Percentiles rank a stretch among this genome's conserved stretches.
Evolutionary conservation across 228 moss, liverwort and hornwort genomes (phyloP).

Genomic region (Sphagnum fallax): DNA sequence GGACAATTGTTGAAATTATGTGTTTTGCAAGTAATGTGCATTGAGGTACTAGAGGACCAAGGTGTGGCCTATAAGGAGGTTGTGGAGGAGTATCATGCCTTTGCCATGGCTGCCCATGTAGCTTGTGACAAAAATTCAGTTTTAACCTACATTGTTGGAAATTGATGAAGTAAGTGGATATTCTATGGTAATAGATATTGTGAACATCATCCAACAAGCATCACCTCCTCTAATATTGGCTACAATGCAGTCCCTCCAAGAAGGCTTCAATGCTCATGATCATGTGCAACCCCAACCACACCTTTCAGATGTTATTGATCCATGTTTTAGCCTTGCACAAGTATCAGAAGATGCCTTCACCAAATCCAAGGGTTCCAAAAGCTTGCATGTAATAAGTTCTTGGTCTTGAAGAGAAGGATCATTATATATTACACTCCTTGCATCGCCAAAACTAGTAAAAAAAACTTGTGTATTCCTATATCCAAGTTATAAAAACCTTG

Average conservation of each 20-base stretch:
- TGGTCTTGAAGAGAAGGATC: no score
- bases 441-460: no score
- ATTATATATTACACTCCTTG: no score
- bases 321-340: slow-evolving; percentile 79
- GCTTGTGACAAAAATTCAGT: no score
- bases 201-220: slow-evolving; percentile 76
- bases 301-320: slow-evolving; percentile 82
- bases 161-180: no score
- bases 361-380: slow-evolving; percentile 72
- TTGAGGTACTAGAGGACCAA: slow-evolving; percentile 46
- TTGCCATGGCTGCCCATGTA: slow-evolving; percentile 61
- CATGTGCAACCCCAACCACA: slow-evolving; percentile 42
- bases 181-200: slow-evolving; percentile 61
- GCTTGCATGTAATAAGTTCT: slow-evolving; percentile 69
- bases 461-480: no score
- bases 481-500: no score
- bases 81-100: slow-evolving; percentile 46
- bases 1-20: no score
- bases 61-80: slow-evolving; percentile 44
- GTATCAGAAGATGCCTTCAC: slow-evolving; percentile 46
- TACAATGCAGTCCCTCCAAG: slow-evolving; percentile 61
- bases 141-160: no score
- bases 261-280: slow-evolving; percentile 34
- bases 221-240: slow-evolving; percentile 84
- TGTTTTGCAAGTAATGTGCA: slow-evolving; percentile 42